Evolutionary conservation across 352 stramenopile species (phyloP), one percentile per base, ranked within the genome.

Genomic region (Elongisporangium undulatum): DNA sequence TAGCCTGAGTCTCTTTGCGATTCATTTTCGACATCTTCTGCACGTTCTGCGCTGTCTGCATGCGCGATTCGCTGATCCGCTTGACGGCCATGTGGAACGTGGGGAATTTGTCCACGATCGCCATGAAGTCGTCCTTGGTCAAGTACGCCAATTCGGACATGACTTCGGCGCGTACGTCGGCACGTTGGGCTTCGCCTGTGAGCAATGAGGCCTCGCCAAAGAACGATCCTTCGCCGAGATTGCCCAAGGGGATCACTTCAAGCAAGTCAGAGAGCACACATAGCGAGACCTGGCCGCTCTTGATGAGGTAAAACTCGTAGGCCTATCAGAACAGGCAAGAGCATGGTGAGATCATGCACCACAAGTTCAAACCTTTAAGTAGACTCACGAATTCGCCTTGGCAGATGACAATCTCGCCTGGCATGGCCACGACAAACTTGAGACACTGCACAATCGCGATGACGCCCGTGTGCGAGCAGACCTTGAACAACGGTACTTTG

Each of bases 231-330:
- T 89, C 83, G 12, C 75, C 72, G 1, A 92, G 75, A 29, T 85
- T 87, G 5, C 81, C 82, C 4, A 92, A 50, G 19, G 84, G 79
- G 24, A 87, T 65, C 8, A 68, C 61, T 49, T 75, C 62, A 41
- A 66, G 53, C 1, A 13, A 41, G 13, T 72, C 53, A 2, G 69
- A 53, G 3, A 71, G 49, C 4, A 87, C 75, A n/a, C 67, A 80
- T 1, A 89, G 64, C 10, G 74, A 86, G 10, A 90, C 83, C 26
- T 74, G 72, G 1, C 77, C 81, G 53, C 70, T 76, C 52, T 86
- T 87, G 56, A 92, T 90, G 34, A 92, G 89, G 59, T 90, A 92
- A 54, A 92, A 90, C 64, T 90, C 77, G 20, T 55, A 74, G 26
- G 66, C 72, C 66, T 77, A 51, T 2, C 23, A 26, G 2, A 16